phyloP scores from a whole-genome alignment of 2,329 filamentous ascomycete species.

The Thelonectria discophora region DNA sequence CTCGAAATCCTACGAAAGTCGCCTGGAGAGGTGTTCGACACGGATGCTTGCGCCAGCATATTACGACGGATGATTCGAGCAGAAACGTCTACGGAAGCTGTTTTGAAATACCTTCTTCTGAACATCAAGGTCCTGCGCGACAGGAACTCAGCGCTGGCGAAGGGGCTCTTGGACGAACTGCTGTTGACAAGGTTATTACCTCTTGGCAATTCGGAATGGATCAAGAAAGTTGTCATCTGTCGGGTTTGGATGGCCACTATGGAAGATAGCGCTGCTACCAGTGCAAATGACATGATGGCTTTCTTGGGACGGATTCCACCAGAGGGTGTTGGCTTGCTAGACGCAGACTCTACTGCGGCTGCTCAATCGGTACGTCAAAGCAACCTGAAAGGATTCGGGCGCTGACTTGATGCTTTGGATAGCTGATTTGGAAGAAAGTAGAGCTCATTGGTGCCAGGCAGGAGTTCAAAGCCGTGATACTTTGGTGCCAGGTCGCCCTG shows the following conservation, averaged over 20 bases:
- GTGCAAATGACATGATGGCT: slow-evolving; percentile 38
- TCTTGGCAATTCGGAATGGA: slow-evolving; percentile 63
- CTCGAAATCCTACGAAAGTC: slow-evolving; percentile 69
- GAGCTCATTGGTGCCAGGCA: slow-evolving; percentile 65
- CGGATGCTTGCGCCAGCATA: slow-evolving; percentile 58
- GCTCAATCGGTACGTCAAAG: slow-evolving; percentile 67
- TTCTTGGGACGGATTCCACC: slow-evolving; percentile 49
- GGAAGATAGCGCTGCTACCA: slow-evolving; percentile 46
- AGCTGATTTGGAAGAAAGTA: slow-evolving; percentile 86
- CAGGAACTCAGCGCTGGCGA: slow-evolving; percentile 59
- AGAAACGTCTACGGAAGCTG: slow-evolving; percentile 67
- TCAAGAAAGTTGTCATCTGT: slow-evolving; percentile 74
- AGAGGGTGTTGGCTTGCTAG: slow-evolving; percentile 58
- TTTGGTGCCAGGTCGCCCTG: slow-evolving; percentile 77
- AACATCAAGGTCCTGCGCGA: slow-evolving; percentile 72
- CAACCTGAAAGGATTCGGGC: slow-evolving; percentile 7
- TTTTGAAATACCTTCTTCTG: slow-evolving; percentile 72
- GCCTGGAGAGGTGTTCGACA: slow-evolving; percentile 58
- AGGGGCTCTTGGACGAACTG: slow-evolving; percentile 68
- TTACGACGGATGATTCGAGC: slow-evolving; percentile 69
- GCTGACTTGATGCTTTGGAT: slow-evolving; percentile 26
- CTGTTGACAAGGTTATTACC: slow-evolving; percentile 65
- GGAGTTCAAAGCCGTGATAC: slow-evolving; percentile 63
- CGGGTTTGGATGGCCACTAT: slow-evolving; percentile 72
- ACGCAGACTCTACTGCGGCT: slow-evolving; percentile 69